phyloP scores from a whole-genome alignment of 768 basidiomycete genomes.

The Pleurotus tuber-regium region DNA sequence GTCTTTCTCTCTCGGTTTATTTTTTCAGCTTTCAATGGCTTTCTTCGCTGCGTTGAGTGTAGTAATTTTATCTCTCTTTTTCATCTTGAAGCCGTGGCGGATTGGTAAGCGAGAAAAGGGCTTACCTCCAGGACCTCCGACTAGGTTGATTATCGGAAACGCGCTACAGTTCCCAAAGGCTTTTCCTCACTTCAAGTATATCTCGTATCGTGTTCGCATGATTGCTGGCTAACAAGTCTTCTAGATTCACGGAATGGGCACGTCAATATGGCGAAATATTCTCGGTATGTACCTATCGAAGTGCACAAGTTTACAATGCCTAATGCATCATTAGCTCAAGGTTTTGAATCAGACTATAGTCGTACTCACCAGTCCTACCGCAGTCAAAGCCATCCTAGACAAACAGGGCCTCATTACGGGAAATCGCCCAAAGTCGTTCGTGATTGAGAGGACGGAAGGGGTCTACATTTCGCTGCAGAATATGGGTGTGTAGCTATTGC shows the following conservation, averaged over 20 bases:
- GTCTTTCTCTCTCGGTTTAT: no score
- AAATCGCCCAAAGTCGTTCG: constrained; percentile 22
- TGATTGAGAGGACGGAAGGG: constrained; percentile 20
- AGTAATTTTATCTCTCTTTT: no score
- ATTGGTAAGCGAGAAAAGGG: constrained; percentile 11
- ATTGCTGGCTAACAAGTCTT: no score
- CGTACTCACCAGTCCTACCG: constrained; percentile 18
- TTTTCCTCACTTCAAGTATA: no score
- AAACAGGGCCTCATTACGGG: constrained; percentile 19
- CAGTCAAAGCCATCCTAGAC: constrained; percentile 24
- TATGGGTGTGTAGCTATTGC: neutral
- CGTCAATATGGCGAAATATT: constrained; percentile 15
- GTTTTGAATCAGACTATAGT: constrained; percentile 19
- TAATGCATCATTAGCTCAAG: constrained; percentile 17
- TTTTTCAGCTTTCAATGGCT: no score
- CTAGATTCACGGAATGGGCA: constrained; percentile 16
- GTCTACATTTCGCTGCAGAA: constrained; percentile 16
- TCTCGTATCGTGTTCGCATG: no score
- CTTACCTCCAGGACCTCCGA: constrained; percentile 24
- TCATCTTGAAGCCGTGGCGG: neutral
- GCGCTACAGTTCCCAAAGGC: constrained; percentile 16
- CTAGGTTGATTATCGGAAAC: constrained; percentile 20
- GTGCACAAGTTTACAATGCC: neutral
- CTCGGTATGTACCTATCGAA: constrained; percentile 6
- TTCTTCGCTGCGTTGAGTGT: no score